phyloP scores from a whole-genome alignment of 176 grass and related monocot genomes.

The Rhynchospora breviuscula region DNA sequence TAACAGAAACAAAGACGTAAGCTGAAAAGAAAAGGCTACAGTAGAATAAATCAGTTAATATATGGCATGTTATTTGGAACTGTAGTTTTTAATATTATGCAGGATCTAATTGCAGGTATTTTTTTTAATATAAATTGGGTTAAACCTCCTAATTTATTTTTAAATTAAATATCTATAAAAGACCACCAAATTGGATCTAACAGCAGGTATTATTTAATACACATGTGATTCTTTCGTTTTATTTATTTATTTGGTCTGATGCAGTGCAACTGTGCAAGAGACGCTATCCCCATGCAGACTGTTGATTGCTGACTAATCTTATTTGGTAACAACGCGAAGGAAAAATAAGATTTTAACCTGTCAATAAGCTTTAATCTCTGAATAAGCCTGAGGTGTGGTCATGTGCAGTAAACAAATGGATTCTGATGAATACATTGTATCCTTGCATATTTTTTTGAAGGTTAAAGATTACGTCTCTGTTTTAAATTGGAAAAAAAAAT shows the following conservation, averaged over 20 bases:
- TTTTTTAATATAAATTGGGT: too few relatives aligned
- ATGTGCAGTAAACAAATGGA: neutral
- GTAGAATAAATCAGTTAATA: neutral
- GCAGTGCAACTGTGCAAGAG: neutral
- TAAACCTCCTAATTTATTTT: too few relatives aligned
- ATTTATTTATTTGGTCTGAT: neutral
- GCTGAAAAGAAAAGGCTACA: neutral
- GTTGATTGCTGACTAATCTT: neutral
- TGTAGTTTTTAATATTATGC: neutral
- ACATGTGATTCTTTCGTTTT: neutral
- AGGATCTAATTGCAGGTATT: neutral
- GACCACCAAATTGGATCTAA: too few relatives aligned
- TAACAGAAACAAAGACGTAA: neutral
- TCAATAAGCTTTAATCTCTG: neutral
- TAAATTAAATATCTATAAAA: too few relatives aligned
- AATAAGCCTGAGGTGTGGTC: neutral
- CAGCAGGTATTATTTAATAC: neutral
- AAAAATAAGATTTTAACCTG: neutral
- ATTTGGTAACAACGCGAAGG: neutral
- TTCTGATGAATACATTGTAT: too few relatives aligned
- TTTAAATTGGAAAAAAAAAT: neutral
- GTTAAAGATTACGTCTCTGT: neutral
- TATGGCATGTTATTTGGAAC: neutral
- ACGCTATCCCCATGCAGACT: neutral
- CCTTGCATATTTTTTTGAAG: neutral